A percentile compares a stretch with the other conserved stretches of the same genome.
These are phyloP conservation scores for Curvularia verruculosa DNA, from an alignment of 2,329 filamentous ascomycete species.

Conservation along the genomic window DNA sequence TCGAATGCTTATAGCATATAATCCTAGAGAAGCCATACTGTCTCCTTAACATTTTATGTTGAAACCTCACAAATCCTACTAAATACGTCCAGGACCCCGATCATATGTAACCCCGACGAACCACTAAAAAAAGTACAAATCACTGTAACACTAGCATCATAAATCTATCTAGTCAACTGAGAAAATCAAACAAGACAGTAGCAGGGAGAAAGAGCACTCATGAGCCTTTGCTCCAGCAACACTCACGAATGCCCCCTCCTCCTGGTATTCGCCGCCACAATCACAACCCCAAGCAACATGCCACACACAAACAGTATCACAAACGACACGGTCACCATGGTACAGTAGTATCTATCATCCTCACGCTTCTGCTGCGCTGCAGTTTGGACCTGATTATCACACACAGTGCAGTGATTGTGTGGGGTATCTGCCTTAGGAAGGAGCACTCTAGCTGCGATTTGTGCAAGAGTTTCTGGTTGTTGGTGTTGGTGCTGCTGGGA, in stretches of 20 bases:
- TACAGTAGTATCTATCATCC: conserved; percentile 31
- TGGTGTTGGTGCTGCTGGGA: neutral
- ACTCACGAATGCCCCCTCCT: neutral
- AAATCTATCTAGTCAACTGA: neutral
- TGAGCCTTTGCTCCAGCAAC: too few species aligned
- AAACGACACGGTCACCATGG: conserved; percentile 32
- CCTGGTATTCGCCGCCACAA: conserved; percentile 12
- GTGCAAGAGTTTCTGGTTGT: conserved; percentile 26
- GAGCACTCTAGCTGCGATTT: conserved; percentile 35
- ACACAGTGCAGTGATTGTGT: conserved; percentile 37
- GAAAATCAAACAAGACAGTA: neutral
- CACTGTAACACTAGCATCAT: neutral
- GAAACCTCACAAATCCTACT: too few species aligned
- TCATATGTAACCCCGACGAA: neutral
- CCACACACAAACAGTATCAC: conserved; percentile 23
- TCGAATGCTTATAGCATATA: too few species aligned
- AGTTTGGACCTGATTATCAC: conserved; percentile 29
- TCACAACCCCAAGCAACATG: conserved; percentile 28
- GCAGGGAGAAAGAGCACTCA: neutral
- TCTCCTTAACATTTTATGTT: too few species aligned
- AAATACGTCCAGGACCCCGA: too few species aligned
- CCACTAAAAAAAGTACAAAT: neutral
- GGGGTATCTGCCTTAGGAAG: conserved; percentile 21
- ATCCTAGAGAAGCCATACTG: too few species aligned
- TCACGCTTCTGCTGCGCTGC: conserved; percentile 27